phyloP scores from a whole-genome alignment of 1,284 basidiomycete genomes.

The Cryptococcus sp. region DNA sequence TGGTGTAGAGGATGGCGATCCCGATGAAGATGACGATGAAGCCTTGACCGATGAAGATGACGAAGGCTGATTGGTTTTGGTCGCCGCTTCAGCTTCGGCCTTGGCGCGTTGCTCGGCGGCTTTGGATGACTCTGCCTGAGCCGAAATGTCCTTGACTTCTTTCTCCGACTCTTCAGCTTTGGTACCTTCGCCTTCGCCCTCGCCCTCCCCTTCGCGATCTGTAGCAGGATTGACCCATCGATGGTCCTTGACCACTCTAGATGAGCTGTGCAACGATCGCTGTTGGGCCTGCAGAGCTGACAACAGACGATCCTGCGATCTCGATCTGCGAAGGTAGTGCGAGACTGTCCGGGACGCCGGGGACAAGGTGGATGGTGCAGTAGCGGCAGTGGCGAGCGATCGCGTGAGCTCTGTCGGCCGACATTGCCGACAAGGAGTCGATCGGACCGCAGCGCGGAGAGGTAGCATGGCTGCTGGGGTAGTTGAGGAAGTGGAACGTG shows the following conservation, averaged over 20 bases:
- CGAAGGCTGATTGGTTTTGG: constrained; percentile 10
- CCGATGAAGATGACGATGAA: constrained; percentile 14
- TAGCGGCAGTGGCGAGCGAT: constrained; percentile 16
- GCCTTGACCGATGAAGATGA: constrained; percentile 14
- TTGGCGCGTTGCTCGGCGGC: constrained; percentile 25
- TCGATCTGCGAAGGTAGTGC: constrained; percentile 10
- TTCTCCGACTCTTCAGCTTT: constrained; percentile 4
- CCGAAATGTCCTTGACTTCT: constrained; percentile 16
- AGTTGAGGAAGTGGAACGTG: background rate
- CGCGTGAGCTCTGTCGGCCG: constrained; percentile 20
- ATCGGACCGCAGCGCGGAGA: constrained; percentile 27
- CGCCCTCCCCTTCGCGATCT: constrained; percentile 21
- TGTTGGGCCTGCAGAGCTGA: background rate
- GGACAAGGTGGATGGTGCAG: background rate
- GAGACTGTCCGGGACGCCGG: constrained; percentile 6
- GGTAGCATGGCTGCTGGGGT: constrained; percentile 27
- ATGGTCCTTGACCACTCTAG: constrained; percentile 38
- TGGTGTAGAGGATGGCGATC: constrained; percentile 3
- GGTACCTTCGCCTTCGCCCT: constrained; percentile 9
- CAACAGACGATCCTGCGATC: background rate
- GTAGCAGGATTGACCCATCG: constrained; percentile 45
- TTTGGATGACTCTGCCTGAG: constrained; percentile 29
- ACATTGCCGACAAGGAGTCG: constrained; percentile 16
- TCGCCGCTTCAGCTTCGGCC: constrained; percentile 19
- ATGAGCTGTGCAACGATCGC: constrained; percentile 29